Base-by-base conservation (phyloP, 768 basidiomycete genomes). In the Boletus vermiculosoides region DNA sequence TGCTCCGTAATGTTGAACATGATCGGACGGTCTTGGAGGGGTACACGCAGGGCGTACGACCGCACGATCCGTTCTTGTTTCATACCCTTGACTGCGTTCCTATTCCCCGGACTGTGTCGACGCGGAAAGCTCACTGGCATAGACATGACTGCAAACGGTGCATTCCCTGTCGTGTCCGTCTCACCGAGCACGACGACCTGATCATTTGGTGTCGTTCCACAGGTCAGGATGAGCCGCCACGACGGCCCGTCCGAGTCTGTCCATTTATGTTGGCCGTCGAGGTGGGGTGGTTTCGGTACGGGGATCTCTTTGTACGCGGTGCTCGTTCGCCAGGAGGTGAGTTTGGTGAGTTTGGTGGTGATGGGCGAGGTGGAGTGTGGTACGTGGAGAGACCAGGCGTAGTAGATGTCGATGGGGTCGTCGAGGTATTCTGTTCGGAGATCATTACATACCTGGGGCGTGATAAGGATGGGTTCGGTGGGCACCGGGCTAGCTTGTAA, bases 381-480 rank as follows among this genome's bases (percentile, higher is more conserved):
- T 45, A 50, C 18, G 34, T 70, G 67, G 30, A 70, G 70, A 39
- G 62, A 60, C 92, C 92, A 95, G 25, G 80, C 73, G 66, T 86
- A 93, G 67, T 75, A 87, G 37, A 96, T 81, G 57, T 92, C 86
- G 54, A 81, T 77, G 1, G 79, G 70, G 18, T 68, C 73, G 12
- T 77, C 74, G 63, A 78, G 83, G 1, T 78, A 73, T 68, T 94
- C 93, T 34, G 94, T 96, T 33, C 94, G 82, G 23, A 96, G 80
- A 63, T 96, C 94, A 69, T 97, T 96, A 31, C 87, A 84, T 57
- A 97, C 83, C 70, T 95, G 93, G 1, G 91, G 92, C 2, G 86
- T 92, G 50, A 95, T 81, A 13, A 76, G 71, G 49, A 94, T 72
- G 5, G 56, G 56, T 18, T 67, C 63, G 1, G 69, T 63, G 0